Evolutionary conservation across 73 alveolate genomes (phyloP).

Genomic region (Paramecium pentaurelia): DNA sequence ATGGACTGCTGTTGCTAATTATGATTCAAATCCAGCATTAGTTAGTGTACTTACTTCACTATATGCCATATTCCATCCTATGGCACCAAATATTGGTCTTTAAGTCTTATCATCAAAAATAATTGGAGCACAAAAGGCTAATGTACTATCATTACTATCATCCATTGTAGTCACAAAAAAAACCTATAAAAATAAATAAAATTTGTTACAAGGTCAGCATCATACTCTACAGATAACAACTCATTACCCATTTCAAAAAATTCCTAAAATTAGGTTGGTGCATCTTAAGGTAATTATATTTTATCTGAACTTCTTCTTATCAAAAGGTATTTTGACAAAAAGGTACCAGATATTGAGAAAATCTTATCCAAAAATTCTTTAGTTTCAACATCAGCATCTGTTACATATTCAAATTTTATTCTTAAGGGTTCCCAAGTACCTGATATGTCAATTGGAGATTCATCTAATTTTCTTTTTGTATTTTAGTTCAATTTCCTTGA

Average conservation of each 20-base stretch:
- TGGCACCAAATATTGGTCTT: slow-evolving; percentile 5
- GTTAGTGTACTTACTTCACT: neutral
- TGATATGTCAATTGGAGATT: neutral
- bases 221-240: neutral
- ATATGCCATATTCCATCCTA: neutral
- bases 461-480: neutral
- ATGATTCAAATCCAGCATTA: neutral
- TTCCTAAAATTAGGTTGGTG: neutral
- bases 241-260: neutral
- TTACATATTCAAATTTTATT: neutral
- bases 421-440: neutral
- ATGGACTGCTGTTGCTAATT: neutral
- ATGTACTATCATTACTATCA: neutral
- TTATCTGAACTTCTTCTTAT: neutral
- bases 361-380: neutral
- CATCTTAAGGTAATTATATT: neutral
- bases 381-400: neutral
- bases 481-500: neutral
- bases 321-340: neutral
- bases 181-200: neutral
- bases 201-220: neutral
- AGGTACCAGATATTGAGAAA: neutral
- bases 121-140: neutral
- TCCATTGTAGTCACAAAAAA: neutral
- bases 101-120: neutral